Evolutionary conservation across 176 grass and related monocot species (phyloP), one percentile per base, ranked within the genome.

Genomic region (Oryza nivara): DNA sequence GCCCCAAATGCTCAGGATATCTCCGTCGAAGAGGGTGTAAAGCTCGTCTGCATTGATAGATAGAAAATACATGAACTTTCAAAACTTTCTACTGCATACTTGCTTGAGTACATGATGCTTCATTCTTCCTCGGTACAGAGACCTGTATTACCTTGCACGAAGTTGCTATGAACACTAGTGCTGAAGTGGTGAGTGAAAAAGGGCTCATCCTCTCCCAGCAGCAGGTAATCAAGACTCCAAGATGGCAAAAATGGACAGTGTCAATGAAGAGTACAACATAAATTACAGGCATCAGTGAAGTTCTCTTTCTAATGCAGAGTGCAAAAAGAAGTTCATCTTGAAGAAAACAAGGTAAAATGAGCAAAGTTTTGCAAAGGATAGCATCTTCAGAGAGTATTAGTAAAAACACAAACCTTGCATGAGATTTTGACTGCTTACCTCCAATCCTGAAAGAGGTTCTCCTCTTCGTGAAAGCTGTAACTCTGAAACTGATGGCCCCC

Each of bases 31-130:
- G 3, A 61, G 35, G 75, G 19, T 38, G 14, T 36, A 70, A 9
- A 75, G 15, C 36, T 75, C 87, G 1, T 78, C 83, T 86, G 73
- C 73, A 73, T 67, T 58, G 11, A 77, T 19, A 40, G 7, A 67
- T 9, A 56, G 54, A 86, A 78, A 72, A 9, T 22, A 43, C 12
- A 17, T 32, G 15, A 89, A 17, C 22, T 52, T 65, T 1, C 4
- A 41, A 48, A 6, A 47, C 52, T 7, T 12, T 30, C 1, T 2
- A 36, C 0, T 48, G 19, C 3, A 63, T n/a, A 1, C 35, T 22
- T 43, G 47, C 4, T 17, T 28, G 68, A 22, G 9, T 6, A 38
- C 22, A 36, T 28, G n/a, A 9, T 44, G n/a, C 32, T 84, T 47
- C 9, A 49, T 45, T 73, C 1, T 5, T 49, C 12, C 11, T 48